Evolutionary conservation across 2,329 filamentous ascomycete species (phyloP).

Genomic region (Fusarium sp.): DNA sequence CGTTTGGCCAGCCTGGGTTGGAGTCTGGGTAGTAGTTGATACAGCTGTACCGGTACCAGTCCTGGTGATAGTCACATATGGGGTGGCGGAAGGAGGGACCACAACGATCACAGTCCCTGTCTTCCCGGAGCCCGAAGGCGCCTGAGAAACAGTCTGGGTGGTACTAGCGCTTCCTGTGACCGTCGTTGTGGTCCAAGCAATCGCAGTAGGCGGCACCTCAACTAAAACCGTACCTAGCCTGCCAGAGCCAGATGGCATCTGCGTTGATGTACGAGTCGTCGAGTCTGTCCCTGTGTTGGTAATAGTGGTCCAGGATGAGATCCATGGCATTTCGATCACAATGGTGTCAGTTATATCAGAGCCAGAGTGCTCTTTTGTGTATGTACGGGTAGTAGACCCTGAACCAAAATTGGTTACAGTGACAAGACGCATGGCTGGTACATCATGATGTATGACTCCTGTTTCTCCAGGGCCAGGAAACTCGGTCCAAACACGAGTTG

Average conservation of each 20-base stretch:
- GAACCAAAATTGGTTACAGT: neutral
- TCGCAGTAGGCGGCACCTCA: neutral
- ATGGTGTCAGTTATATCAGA: neutral
- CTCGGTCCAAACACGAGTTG: accelerated
- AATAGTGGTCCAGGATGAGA: neutral
- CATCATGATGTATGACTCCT: neutral
- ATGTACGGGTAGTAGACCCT: accelerated
- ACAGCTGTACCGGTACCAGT: too few species aligned
- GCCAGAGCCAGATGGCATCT: neutral
- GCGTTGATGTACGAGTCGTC: neutral
- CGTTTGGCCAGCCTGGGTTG: neutral
- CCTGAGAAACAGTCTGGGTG: neutral
- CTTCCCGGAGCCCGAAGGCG: neutral
- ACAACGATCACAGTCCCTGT: neutral
- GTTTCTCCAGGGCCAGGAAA: neutral
- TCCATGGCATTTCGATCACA: neutral
- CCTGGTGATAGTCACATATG: too few species aligned
- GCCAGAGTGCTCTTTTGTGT: neutral
- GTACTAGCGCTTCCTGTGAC: neutral
- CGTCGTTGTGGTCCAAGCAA: neutral
- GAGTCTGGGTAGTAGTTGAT: too few species aligned
- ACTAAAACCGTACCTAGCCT: neutral
- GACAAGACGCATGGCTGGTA: neutral
- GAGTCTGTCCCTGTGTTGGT: neutral
- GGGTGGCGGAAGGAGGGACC: too few species aligned